These are phyloP conservation scores for Fibroporia radiculosa DNA, from an alignment of 768 basidiomycete genomes.

Conservation along the genomic window DNA sequence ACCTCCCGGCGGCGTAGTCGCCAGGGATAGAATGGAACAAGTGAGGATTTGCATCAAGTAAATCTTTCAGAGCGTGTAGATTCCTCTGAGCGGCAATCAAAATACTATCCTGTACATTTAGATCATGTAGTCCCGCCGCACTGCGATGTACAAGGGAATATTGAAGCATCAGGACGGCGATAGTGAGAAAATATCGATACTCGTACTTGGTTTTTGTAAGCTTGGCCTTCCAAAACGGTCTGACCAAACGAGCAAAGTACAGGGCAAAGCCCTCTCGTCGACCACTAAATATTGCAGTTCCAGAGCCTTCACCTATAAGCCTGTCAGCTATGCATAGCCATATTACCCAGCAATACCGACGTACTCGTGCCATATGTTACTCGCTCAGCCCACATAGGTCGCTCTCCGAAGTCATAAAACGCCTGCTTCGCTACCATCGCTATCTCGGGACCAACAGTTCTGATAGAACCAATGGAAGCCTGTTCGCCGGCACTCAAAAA, in stretches of 20 bases:
- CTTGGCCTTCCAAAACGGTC: slow-evolving; percentile 83
- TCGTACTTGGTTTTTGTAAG: slow-evolving; percentile 59
- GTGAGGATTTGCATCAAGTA: slow-evolving; percentile 75
- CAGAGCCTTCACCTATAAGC: slow-evolving; percentile 51
- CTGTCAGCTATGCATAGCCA: slow-evolving; percentile 8
- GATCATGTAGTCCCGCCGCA: slow-evolving; percentile 39
- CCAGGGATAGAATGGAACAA: slow-evolving; percentile 78
- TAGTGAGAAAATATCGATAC: background rate
- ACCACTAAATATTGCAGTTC: slow-evolving; percentile 76
- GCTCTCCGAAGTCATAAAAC: slow-evolving; percentile 80
- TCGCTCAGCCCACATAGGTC: slow-evolving; percentile 76
- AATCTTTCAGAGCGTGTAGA: slow-evolving; percentile 65
- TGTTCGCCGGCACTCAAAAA: slow-evolving; percentile 59
- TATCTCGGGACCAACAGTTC: slow-evolving; percentile 51
- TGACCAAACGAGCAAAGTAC: slow-evolving; percentile 77
- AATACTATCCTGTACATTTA: slow-evolving; percentile 53
- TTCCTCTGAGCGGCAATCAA: slow-evolving; percentile 76
- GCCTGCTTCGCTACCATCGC: slow-evolving; percentile 72
- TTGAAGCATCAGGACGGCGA: background rate
- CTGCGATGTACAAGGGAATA: slow-evolving; percentile 20
- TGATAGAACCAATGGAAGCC: slow-evolving; percentile 36
- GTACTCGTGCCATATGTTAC: slow-evolving; percentile 68
- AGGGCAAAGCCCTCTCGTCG: slow-evolving; percentile 83
- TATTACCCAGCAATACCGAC: background rate
- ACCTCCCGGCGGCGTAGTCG: slow-evolving; percentile 51